phyloP scores from a whole-genome alignment of 2,329 filamentous ascomycete genomes.

The Rachicladosporium sp. region DNA sequence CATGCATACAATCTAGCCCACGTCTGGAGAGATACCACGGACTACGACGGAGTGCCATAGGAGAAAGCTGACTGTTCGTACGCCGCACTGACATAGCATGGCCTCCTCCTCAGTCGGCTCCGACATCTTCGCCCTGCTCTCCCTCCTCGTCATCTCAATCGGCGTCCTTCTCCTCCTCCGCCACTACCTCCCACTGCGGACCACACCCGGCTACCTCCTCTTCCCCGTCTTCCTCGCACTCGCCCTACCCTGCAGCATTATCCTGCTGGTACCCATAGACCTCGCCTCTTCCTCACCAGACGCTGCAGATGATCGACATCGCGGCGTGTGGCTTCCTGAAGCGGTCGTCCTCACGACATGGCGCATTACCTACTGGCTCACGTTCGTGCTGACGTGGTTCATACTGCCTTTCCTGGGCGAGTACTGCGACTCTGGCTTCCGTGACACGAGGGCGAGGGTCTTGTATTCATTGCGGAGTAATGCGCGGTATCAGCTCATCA shows the following conservation, averaged over 20 bases:
- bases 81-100: too few species aligned
- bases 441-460: slow-evolving; percentile 68
- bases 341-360: slow-evolving; percentile 72
- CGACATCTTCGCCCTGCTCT: slow-evolving; percentile 60
- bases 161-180: slow-evolving; percentile 74
- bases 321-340: slow-evolving; percentile 79
- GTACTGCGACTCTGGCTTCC: slow-evolving; percentile 87
- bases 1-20: too few species aligned
- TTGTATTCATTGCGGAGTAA: slow-evolving; percentile 79
- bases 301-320: slow-evolving; percentile 32
- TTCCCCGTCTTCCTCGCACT: slow-evolving; percentile 94
- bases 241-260: slow-evolving; percentile 78
- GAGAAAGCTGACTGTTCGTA: too few species aligned
- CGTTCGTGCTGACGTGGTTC: slow-evolving; percentile 90
- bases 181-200: slow-evolving; percentile 79
- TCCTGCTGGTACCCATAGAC: slow-evolving; percentile 89
- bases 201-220: slow-evolving; percentile 78
- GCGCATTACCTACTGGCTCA: slow-evolving; percentile 95
- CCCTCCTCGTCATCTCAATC: slow-evolving; percentile 61
- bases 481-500: slow-evolving; percentile 74
- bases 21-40: too few species aligned
- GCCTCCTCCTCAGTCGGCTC: slow-evolving; percentile 58
- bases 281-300: slow-evolving; percentile 60
- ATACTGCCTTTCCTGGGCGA: slow-evolving; percentile 88
- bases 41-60: too few species aligned